These are phyloP conservation scores for Angomonas desouzai DNA, from an alignment of 208 protist genomes.

Conservation along the genomic window DNA sequence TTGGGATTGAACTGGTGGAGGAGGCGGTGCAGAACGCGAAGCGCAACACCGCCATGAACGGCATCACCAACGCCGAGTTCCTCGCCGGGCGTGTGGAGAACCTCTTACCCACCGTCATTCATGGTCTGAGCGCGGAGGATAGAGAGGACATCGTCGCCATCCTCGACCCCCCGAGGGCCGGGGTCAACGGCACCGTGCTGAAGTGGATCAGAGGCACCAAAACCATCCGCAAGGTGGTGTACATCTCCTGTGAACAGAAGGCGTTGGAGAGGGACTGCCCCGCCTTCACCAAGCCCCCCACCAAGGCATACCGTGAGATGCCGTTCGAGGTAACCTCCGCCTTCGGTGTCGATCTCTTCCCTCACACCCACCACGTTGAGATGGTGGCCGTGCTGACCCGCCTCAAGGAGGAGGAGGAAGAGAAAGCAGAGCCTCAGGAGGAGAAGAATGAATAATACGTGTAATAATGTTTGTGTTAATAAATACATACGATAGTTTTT, in stretches of 20 bases:
- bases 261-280: slow-evolving; percentile 87
- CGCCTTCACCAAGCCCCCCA: slow-evolving; percentile 64
- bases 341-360: slow-evolving; percentile 95
- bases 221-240: slow-evolving; percentile 89
- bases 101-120: slow-evolving; percentile 65
- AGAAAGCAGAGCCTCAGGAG: slow-evolving; percentile 5
- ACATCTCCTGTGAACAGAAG: slow-evolving; percentile 95
- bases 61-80: slow-evolving; percentile 86
- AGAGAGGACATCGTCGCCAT: slow-evolving; percentile 75
- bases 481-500: no score
- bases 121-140: slow-evolving; percentile 33
- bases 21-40: slow-evolving; percentile 84
- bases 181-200: slow-evolving; percentile 86
- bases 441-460: no score
- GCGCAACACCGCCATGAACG: slow-evolving; percentile 83
- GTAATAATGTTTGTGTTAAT: no score
- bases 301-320: slow-evolving; percentile 65
- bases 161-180: slow-evolving; percentile 88
- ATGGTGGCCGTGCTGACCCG: slow-evolving; percentile 89
- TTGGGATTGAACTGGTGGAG: slow-evolving; percentile 92
- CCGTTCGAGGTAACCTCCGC: slow-evolving; percentile 84
- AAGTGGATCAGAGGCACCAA: slow-evolving; percentile 89
- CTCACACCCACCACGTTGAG: slow-evolving; percentile 94
- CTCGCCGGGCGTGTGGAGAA: slow-evolving; percentile 91
- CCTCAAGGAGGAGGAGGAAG: slow-evolving; percentile 10